Evolutionary conservation across 768 basidiomycete species (phyloP).

Genomic region (Pleurotus tuoliensis): DNA sequence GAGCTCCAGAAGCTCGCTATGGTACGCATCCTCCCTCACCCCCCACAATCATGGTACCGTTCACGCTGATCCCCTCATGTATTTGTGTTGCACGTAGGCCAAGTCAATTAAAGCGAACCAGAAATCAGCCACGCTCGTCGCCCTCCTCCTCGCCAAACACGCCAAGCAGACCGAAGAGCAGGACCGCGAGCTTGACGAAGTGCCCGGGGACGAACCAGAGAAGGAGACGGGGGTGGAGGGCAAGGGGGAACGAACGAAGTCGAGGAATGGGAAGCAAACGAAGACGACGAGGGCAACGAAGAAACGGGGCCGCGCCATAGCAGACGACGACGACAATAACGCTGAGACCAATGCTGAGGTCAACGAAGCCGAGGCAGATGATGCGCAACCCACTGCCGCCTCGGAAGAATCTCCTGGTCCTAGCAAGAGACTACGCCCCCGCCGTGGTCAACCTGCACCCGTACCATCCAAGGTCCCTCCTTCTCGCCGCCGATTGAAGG

Average conservation of each 20-base stretch:
- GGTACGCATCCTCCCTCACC: background rate
- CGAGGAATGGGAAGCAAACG: background rate
- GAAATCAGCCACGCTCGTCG: background rate
- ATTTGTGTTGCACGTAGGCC: background rate
- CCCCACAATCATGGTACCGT: background rate
- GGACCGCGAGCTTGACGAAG: background rate
- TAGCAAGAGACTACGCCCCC: too few relatives aligned
- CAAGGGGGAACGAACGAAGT: background rate
- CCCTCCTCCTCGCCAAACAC: background rate
- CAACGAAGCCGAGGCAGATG: too few relatives aligned
- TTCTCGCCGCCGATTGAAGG: too few relatives aligned
- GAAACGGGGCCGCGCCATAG: background rate
- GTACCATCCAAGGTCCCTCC: too few relatives aligned
- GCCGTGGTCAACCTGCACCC: too few relatives aligned
- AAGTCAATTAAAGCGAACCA: constrained; percentile 4
- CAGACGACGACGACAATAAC: background rate
- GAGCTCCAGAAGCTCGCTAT: constrained; percentile 5
- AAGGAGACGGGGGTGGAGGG: background rate
- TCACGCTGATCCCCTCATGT: too few relatives aligned
- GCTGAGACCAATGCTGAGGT: background rate
- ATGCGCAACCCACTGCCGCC: too few relatives aligned
- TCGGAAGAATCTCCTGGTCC: too few relatives aligned
- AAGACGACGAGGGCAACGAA: background rate
- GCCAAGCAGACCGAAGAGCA: background rate
- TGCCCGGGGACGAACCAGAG: background rate